Base-by-base conservation (phyloP, 495 filamentous ascomycete genomes). In the Penicillium diatomitis region DNA sequence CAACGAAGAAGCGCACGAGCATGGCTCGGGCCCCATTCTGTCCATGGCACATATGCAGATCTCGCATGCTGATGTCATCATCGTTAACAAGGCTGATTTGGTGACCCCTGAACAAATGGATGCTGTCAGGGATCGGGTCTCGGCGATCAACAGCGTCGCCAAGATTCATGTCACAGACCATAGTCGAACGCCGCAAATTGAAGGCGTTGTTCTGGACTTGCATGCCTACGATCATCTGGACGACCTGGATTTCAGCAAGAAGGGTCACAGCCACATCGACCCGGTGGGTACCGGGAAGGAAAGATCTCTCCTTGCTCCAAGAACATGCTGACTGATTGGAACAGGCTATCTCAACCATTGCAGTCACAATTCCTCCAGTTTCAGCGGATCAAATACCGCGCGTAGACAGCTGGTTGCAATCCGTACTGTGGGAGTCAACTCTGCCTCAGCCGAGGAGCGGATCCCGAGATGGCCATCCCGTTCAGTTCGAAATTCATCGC, bases 41-140 rank as follows among this genome's bases (percentile, higher is more conserved):
- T 94, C 90, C 0, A 95, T 87, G 38, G 94, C 94, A 27, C 91
- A 97, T 66, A 77, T 96, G 51, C 92, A 98, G 57, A 95, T 97
- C 37, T 94, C 88, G 3, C 90, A 96, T 61, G 94, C 92, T n/a
- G 92, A 98, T 68, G 87, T 96, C 10, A 78, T 98, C 12, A 78
- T 98, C 37, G 77, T 98, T 39, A 98, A 97, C 67, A 98, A 98
- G 64, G 74, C 79, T n/a, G 92, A 98, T 61, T 69, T 95, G 0
- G 88, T 97, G n/a, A 78, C 77, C 9, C 57, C 71, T 0, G 65
- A 78, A 8, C 82, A 95, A 52, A 69, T 98, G 8, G 68, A 77
- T 8, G 62, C 50, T 2, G 82, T 95, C 5, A 69, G 69, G 51
- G 74, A 80, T 31, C 76, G 91, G 34, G 79, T 97, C 38, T 63